Base-by-base conservation (phyloP, 2,329 filamentous ascomycete genomes). In the Arthrinium puccinioides region DNA sequence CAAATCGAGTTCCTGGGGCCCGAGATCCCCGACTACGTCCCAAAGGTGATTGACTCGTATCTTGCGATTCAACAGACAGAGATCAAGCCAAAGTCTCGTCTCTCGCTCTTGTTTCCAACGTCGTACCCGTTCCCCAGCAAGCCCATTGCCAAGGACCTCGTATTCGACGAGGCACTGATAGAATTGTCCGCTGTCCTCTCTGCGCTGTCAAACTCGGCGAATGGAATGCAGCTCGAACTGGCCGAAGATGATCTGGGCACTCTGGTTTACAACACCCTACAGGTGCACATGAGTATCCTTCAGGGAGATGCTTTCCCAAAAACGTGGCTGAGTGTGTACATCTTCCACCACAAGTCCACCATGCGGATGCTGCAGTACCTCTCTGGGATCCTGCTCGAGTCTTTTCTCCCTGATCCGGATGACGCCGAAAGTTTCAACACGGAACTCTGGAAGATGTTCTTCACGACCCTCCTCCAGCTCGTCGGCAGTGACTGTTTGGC, bases 401-500 rank as follows among this genome's bases (percentile, higher is more conserved):
- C 77, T 0, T 90, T 90, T 53, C 67, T 98, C 2, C 92, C 94
- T 0, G 72, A 90, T 29, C 87, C 90, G 0, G 92, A 97, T 46
- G 87, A 96, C 48, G 87, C 88, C 1, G 90, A 96, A 52, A 75
- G 72, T 10, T 98, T 97, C 60, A 88, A 94, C 54, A 96, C 87
- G 9, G 86, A 94, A 40, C 67, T 97, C 10, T 98, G 92, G 92
- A 89, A 90, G 47, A 71, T 84, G 21, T 96, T 95, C 64, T 96
- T 98, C 56, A 84, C 82, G 14, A 90, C 88, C 0, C 67, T 98
- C 21, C 71, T 98, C 20, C 88, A 86, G 54, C 79, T 97, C 4
- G 87, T 98, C 3, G 86, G 87, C 5, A 96, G 88, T 52, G 81
- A 89, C 24, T 86, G 84, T 0, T 72, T 98, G 15, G 89, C 92